Evolutionary conservation across 2,329 filamentous ascomycete species (phyloP), one percentile per base, ranked within the genome.

Genomic region (Fusarium nanum): DNA sequence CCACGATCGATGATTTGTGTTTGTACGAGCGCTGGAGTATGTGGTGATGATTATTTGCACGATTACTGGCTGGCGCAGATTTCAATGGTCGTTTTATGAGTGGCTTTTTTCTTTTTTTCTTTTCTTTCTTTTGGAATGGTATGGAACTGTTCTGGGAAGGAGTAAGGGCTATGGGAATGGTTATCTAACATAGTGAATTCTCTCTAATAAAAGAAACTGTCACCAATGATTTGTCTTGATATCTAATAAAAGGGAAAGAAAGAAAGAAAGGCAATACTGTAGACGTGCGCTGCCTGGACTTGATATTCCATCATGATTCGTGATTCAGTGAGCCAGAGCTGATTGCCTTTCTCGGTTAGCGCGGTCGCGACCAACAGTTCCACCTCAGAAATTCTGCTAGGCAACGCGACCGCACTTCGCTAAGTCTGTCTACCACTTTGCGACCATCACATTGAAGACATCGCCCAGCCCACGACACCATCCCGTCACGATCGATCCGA

Each of bases 261-360:
- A 27, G 25, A 28, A 28, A 48, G 14, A 60, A 60, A 25, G 22
- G 18, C 18, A 37, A 11, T n/a, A 16, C 3, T n/a, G 11, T 34
- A 22, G 44, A 16, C 44, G 14, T 25, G 18, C 16, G 8, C 13
- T 44, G n/a, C 28, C 20, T n/a, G 30, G n/a, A 20, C 32, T 11
- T 18, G 50, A 23, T 50, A 48, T 41, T 57, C n/a, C 27, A 18
- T 28, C 23, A 20, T 46, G 45, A 37, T 41, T 30, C 40, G 53
- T 48, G 48, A 46, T 41, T 49, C 11, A 42, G 45, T 53, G 27
- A 65, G 28, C 45, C 48, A 58, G 58, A 81, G 79, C 78, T 80
- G 54, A 60, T 78, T 81, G 68, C 80, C 77, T 32, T 65, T 75
- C 79, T 64, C 59, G 79, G 78, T 73, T 80, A 81, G 80, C 75